Base-by-base conservation (phyloP, 2,329 filamentous ascomycete genomes). In the Scytalidium lignicola region DNA sequence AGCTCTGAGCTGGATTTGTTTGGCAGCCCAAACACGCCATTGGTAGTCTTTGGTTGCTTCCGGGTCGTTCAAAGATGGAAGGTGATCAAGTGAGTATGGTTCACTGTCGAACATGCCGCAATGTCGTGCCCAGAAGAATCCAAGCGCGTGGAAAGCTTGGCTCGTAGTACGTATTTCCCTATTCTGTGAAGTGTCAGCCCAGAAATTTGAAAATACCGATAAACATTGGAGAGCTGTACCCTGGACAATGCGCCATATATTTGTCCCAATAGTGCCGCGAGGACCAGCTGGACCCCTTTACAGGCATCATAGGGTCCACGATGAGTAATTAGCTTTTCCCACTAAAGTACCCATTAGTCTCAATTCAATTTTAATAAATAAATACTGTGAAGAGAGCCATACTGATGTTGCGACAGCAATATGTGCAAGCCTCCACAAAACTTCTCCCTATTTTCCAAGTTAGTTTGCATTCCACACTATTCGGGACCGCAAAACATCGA, bases 101-200 rank as follows among this genome's bases (percentile, higher is more conserved):
- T 62, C 58, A 42, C 59, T 65, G 28, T 72, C 66, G 43, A 68
- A 64, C 66, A 72, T 70, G 13, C 70, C 69, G 46, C 68, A 72
- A 46, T 72, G 68, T 22, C 69, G 63, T 26, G 70, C 70, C 71
- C 71, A 73, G 48, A 68, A 67, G 55, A 73, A 73, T 2, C 67
- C 68, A 1, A 73, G 61, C 2, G 67, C 68, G 29, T 70, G 70
- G 48, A 72, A 72, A 2, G 70, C 65, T 47, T 73, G 70, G 48
- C 67, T 70, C 23, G 70, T 72, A 1, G 66, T 71, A 12, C 71
- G 65, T 40, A 74, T 69, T 2, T 61, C 61, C 28, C 67, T 59
- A 43, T 71, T 72, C 63, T 67, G 42, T 37, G 29, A 10, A 9
- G 40, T 6, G 10, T 41, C n/a, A 48, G 39, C 44, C 40, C 17